Evolutionary conservation across 306 rosid species (phyloP).

Genomic region (Vigna trinervia): DNA sequence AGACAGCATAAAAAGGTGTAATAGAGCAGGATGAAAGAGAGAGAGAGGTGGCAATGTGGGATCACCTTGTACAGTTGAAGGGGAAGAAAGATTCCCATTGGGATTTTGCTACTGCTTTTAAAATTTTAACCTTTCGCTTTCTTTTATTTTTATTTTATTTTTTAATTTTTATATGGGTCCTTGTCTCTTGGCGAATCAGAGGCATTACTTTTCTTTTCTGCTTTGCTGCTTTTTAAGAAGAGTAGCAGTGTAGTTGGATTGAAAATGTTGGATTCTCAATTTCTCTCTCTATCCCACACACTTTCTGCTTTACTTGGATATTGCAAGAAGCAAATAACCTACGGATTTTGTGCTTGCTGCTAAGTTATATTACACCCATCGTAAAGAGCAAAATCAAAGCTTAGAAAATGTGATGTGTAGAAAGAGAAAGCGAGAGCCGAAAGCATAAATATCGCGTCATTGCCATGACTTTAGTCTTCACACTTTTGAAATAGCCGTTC

Average conservation of each 20-base stretch:
- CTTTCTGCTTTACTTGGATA: slow-evolving; percentile 64
- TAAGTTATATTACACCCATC: slow-evolving; percentile 1
- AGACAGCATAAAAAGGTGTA: slow-evolving; percentile 61
- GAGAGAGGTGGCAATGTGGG: slow-evolving; percentile 56
- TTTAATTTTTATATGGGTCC: slow-evolving; percentile 50
- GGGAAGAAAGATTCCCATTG: slow-evolving; percentile 76
- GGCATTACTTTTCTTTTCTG: slow-evolving; percentile 46
- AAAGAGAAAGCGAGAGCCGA: slow-evolving; percentile 61
- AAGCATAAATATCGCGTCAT: slow-evolving; percentile 56
- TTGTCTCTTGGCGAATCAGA: slow-evolving; percentile 53
- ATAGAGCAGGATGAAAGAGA: slow-evolving; percentile 17
- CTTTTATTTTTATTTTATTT: slow-evolving; percentile 40
- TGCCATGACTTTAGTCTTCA: slow-evolving; percentile 45
- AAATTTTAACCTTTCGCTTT: slow-evolving; percentile 58
- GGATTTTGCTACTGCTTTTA: slow-evolving; percentile 56
- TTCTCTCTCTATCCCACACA: slow-evolving; percentile 9
- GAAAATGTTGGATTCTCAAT: slow-evolving; percentile 45
- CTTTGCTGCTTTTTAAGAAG: slow-evolving; percentile 63
- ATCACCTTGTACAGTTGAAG: slow-evolving; percentile 49
- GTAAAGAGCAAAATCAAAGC: slow-evolving; percentile 43
- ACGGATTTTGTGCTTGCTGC: slow-evolving; percentile 43
- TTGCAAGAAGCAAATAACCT: slow-evolving; percentile 50
- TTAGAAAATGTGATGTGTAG: slow-evolving; percentile 36
- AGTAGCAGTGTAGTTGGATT: slow-evolving; percentile 45
- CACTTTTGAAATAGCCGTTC: slow-evolving; percentile 53